Evolutionary conservation across 2,329 filamentous ascomycete genomes (phyloP), one percentile per base, ranked within the genome.

Genomic region (Claviceps quebecensis): DNA sequence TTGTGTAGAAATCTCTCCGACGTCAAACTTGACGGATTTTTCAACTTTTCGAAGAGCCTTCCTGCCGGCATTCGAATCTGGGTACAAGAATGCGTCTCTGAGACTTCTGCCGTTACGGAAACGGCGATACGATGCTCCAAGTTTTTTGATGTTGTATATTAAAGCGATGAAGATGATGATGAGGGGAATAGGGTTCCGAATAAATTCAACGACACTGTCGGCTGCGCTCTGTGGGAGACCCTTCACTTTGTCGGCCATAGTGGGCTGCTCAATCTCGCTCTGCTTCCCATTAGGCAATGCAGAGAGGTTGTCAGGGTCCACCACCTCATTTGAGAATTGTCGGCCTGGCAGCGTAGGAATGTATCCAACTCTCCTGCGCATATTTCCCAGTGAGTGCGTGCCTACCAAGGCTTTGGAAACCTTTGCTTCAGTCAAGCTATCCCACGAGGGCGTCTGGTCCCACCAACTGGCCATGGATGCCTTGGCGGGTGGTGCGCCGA

Each of bases 391-490:
- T 2, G 75, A 76, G 60, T 90, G 86, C 1, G 83, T 84, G n/a
- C 86, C 86, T 8, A 86, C 76, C 51, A 91, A 68, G 1, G 75
- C 80, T 51, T 79, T 74, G 11, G 76, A 74, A 11, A 84, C 69
- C 57, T 81, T 76, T 1, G 66, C 63, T 48, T 66, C 61, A 45
- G 61, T 65, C 43, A 71, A 58, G 16, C 65, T 67, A 44, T 74
- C 67, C 64, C 65, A 69, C 3, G 63, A 54, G 2, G 65, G 62
- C 9, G 60, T 63, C 36, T 65, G 61, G n/a, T 78, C 69, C 63
- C 72, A 71, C 66, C 73, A 81, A 29, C 71, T 70, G 7, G 65
- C 61, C 13, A 60, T 67, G 57, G 70, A 69, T 44, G 73, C 69
- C 56, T 67, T 69, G 22, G 71, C 78, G 2, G 63, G 56, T 0